Evolutionary conservation across 2,329 filamentous ascomycete genomes (phyloP).

Genomic region (Pseudogymnoascus sp.): DNA sequence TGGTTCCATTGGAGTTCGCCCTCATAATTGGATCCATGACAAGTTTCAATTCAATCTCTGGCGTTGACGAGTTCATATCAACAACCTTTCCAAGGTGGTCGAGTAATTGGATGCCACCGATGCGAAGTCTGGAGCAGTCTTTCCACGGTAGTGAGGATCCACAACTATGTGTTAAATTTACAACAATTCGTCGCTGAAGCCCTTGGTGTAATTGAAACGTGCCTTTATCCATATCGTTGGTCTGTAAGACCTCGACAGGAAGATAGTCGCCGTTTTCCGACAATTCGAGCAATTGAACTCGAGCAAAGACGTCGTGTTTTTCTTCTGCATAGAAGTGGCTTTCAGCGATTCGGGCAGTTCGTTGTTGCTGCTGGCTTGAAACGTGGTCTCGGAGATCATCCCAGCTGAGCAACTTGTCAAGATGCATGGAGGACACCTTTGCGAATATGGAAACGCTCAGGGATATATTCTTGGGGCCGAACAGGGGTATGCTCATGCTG

Average conservation of each 20-base stretch:
- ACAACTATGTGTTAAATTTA: slow-evolving; percentile 86
- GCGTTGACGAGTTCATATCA: slow-evolving; percentile 64
- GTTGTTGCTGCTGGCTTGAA: slow-evolving; percentile 48
- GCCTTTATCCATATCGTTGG: slow-evolving; percentile 73
- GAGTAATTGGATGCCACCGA: slow-evolving; percentile 74
- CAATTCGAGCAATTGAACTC: slow-evolving; percentile 84
- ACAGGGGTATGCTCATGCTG: slow-evolving; percentile 88
- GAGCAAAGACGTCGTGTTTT: slow-evolving; percentile 83
- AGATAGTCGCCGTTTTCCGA: slow-evolving; percentile 85
- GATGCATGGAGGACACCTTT: slow-evolving; percentile 82
- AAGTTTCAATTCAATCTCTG: slow-evolving; percentile 70
- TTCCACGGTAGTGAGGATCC: slow-evolving; percentile 85
- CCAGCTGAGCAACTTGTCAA: slow-evolving; percentile 97
- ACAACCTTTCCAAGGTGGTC: slow-evolving; percentile 80
- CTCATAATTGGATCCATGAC: slow-evolving; percentile 71
- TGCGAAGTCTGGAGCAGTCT: slow-evolving; percentile 66
- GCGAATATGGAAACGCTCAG: slow-evolving; percentile 88
- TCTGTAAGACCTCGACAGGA: slow-evolving; percentile 87
- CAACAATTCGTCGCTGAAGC: slow-evolving; percentile 76
- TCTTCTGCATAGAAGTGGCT: slow-evolving; percentile 91
- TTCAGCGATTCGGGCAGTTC: slow-evolving; percentile 67
- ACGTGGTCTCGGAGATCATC: slow-evolving; percentile 89
- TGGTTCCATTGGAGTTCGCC: slow-evolving; percentile 83
- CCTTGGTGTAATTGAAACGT: slow-evolving; percentile 95
- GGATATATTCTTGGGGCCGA: slow-evolving; percentile 64